A percentile compares a stretch with the other conserved stretches of the same genome.
These are phyloP conservation scores for Podaxis carcinomalis DNA, from an alignment of 768 basidiomycete genomes.

Conservation along the genomic window DNA sequence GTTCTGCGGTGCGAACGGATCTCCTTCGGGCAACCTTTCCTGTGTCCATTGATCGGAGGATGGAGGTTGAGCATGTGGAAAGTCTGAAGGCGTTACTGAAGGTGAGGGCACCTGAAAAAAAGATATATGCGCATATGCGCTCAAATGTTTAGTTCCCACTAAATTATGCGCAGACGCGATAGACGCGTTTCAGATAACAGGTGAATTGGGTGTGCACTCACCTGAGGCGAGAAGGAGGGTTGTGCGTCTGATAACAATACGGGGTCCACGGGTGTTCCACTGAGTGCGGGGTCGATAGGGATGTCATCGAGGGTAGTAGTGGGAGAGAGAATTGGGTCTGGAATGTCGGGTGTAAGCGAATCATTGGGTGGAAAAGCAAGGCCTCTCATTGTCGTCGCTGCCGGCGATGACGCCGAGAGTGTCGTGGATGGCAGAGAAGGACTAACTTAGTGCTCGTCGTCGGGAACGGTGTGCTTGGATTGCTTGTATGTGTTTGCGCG, in stretches of 20 bases:
- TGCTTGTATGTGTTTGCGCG: constrained; percentile 36
- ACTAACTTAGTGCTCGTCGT: constrained; percentile 31
- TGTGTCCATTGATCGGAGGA: constrained; percentile 51
- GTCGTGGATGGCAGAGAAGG: constrained; percentile 9
- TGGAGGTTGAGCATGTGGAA: neutral
- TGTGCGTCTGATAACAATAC: constrained; percentile 32
- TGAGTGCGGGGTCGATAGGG: constrained; percentile 79
- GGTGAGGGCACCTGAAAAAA: constrained; percentile 3
- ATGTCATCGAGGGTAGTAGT: constrained; percentile 58
- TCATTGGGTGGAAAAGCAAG: constrained; percentile 51
- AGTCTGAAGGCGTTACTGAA: neutral
- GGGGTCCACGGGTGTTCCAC: constrained; percentile 48
- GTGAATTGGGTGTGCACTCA: constrained; percentile 1
- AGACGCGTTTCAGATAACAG: constrained; percentile 43
- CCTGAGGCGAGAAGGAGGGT: constrained; percentile 16
- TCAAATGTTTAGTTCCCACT: constrained; percentile 3
- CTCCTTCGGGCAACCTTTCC: constrained; percentile 62
- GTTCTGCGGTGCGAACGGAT: constrained; percentile 73
- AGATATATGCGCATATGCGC: neutral
- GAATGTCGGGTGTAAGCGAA: constrained; percentile 48
- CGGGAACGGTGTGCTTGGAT: constrained; percentile 34
- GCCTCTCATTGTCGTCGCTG: constrained; percentile 46
- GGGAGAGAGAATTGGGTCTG: constrained; percentile 59
- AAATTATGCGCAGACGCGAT: constrained; percentile 50
- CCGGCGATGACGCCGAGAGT: constrained; percentile 8